Evolutionary conservation across 129 eudicot genomes (phyloP), one percentile per base, ranked within the genome.

Genomic region (Chrysanthemum makinoi): DNA sequence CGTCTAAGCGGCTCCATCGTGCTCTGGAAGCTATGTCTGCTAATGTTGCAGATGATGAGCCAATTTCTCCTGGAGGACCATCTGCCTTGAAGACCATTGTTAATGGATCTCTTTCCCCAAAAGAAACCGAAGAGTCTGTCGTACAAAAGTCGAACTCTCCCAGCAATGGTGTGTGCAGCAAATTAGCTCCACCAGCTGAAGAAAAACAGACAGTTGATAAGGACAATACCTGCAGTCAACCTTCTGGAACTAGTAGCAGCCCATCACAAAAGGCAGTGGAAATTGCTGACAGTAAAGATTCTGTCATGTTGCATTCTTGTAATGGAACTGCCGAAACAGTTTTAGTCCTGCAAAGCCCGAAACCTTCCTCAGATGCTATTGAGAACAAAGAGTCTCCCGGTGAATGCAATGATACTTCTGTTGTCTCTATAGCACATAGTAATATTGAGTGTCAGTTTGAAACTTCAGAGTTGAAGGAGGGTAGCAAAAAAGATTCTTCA

Each of bases 21-120:
- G 98, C 98, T 52, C 69, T 94, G 72, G 99, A 94, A 70, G 99
- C 99, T 7, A 94, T 94, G 99, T 87, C 93, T 68, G 99, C 96
- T 43, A 79, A 84, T 77, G 91, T 81, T 68, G 88, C 85, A 30
- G 96, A 87, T 73, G 86, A 84, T 76, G 62, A 65, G 73, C 74
- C 82, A 78, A 30, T 69, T 49, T 61, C 75, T 73, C 77, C 80
- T 9, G 76, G 68, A 59, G 81, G 70, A 57, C 80, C 85, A 35
- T 51, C 82, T 57, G 44, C 79, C 20, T 69, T 72, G 73, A 80
- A 85, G 66, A 72, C 81, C 30, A 55, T 77, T 11, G 80, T 49
- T 17, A 85, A 85, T 51, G 89, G 76, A 44, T 79, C 78, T 79
- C 56, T 80, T 63, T 47, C 80, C 10, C 39, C 13, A 61, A 77